Conservation (phyloP, 2,329 filamentous ascomycete species). For the Macrophomina pseudophaseolina region DNA sequence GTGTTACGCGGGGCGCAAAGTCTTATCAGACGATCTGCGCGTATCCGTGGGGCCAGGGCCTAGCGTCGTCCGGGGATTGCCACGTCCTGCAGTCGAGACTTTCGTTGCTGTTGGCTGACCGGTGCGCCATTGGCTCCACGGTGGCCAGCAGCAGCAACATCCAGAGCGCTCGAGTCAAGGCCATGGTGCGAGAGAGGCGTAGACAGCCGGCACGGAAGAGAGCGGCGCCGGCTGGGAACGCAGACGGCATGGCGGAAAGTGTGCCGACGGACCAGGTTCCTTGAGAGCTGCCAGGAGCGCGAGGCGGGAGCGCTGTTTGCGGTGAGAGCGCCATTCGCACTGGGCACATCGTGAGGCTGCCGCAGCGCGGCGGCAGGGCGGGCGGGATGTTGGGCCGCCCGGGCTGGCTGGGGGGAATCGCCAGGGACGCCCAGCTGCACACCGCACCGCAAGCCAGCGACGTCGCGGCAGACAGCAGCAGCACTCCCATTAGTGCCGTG, state of each 20-base stretch:
- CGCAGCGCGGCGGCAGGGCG: neutral
- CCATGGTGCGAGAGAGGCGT: slow-evolving; percentile 7
- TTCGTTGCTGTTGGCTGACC: slow-evolving; percentile 2
- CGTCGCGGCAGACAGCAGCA: neutral
- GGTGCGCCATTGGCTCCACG: slow-evolving; percentile 5
- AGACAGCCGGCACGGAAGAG: neutral
- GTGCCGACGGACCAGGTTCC: neutral
- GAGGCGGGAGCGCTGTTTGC: neutral
- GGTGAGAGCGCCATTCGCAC: slow-evolving; percentile 10
- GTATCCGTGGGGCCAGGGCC: slow-evolving; percentile 19
- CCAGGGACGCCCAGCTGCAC: neutral
- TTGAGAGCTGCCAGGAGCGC: neutral
- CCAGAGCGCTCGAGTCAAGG: slow-evolving; percentile 11
- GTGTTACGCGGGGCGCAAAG: slow-evolving; percentile 3
- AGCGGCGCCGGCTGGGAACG: neutral
- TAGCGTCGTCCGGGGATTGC: slow-evolving; percentile 12
- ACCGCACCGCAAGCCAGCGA: slow-evolving; percentile 11
- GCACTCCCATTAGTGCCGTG: neutral
- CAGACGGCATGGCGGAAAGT: slow-evolving; percentile 1
- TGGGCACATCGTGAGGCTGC: slow-evolving; percentile 5
- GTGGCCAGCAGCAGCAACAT: neutral
- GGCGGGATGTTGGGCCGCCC: neutral
- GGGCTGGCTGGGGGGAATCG: neutral
- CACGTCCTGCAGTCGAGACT: slow-evolving; percentile 9
- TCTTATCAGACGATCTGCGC: slow-evolving; percentile 21